Evolutionary conservation across 768 basidiomycete genomes (phyloP), one percentile per base, ranked within the genome.

Genomic region (Boletus rubropictus): DNA sequence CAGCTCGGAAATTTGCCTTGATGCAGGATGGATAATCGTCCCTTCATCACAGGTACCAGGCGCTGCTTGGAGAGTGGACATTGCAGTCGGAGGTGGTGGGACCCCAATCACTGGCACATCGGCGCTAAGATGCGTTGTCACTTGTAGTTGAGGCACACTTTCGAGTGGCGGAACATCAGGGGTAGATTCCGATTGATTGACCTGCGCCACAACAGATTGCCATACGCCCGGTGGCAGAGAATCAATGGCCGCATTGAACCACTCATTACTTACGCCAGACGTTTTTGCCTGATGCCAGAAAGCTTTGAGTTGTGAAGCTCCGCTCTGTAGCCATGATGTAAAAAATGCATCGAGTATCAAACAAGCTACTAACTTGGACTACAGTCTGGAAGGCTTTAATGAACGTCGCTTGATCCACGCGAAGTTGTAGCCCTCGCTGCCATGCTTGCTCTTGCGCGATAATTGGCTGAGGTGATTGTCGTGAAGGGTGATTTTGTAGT

Each of bases 321-420:
- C 62, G n/a, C 38, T 42, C 62, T 64, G 36, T 31, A 11, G 11
- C 14, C 24, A 24, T 17, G 21, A 24, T 17, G 25, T 60, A 31
- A 56, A 44, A 27, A 46, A 36, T 33, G 14, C 1, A 9, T n/a
- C n/a, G n/a, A 33, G 38, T 14, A 35, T 38, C 18, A 10, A 49
- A 47, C 7, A 22, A 41, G 39, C 31, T 12, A 52, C 63, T 4
- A 41, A 65, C 64, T 35, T 53, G 44, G 7, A 54, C 40, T 12
- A 52, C 57, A 1, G 6, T 17, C 31, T 60, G 65, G 27, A 65
- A 67, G 22, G 33, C 34, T 17, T 46, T 50, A 22, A 53, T 40
- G 21, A 66, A 65, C 14, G 15, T 45, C 11, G 50, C 58, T 40
- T 52, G 51, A 39, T 53, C 50, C 10, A 15, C 14, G 15, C 7